Percentiles rank a stretch among this genome's conserved stretches.
phyloP scores from a whole-genome alignment of 1,284 basidiomycete genomes.

The Cutaneotrichosporon cutaneum region DNA sequence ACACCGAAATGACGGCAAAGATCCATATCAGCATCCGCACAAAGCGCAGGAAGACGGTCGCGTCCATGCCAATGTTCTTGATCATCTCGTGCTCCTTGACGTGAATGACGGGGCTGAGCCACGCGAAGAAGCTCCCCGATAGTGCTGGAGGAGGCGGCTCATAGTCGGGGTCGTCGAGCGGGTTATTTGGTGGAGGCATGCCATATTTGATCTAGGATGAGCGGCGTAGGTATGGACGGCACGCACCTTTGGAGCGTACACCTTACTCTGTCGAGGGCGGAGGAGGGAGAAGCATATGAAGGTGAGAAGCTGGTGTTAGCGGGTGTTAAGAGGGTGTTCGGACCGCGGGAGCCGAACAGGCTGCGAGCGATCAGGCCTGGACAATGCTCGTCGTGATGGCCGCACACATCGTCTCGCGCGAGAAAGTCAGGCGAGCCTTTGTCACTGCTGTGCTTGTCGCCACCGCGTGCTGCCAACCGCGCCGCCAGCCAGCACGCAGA shows the following conservation, averaged over 20 bases:
- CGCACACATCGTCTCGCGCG: no score
- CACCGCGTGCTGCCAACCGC: no score
- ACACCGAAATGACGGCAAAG: constrained; percentile 66
- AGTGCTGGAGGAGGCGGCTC: constrained; percentile 58
- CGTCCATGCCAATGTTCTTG: constrained; percentile 87
- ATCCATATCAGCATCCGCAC: constrained; percentile 70
- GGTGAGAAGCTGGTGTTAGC: constrained; percentile 57
- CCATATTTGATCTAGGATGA: constrained; percentile 65
- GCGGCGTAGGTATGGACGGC: neutral
- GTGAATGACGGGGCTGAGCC: constrained; percentile 81
- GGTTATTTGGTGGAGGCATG: constrained; percentile 29
- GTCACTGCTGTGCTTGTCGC: no score
- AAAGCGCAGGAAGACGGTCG: constrained; percentile 88
- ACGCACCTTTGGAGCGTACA: constrained; percentile 56
- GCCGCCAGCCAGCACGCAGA: no score
- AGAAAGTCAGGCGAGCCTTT: no score
- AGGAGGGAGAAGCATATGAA: constrained; percentile 71
- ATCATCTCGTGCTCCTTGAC: constrained; percentile 84
- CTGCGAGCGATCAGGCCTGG: no score
- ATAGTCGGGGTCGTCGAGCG: constrained; percentile 44
- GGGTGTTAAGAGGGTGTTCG: neutral
- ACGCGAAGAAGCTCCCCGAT: constrained; percentile 76
- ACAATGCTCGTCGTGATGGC: no score
- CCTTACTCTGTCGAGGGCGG: constrained; percentile 69
- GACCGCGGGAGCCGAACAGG: neutral